Base-by-base conservation (phyloP, 306 rosid species). In the Parietaria judaica region DNA sequence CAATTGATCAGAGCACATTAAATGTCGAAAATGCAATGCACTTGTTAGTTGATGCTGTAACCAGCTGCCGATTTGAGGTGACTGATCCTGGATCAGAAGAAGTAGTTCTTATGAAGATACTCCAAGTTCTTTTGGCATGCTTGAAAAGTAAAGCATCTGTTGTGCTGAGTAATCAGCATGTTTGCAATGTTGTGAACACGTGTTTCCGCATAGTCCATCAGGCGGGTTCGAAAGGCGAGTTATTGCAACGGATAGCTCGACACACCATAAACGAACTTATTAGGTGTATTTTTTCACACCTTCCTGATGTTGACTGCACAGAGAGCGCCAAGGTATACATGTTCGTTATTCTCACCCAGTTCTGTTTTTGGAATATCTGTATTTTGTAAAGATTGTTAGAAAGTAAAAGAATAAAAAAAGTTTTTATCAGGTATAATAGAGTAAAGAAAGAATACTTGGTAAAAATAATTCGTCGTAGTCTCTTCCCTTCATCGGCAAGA, bases 181-280 rank as follows among this genome's bases (percentile, higher is more conserved):
- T 88, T 76, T 94, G 99, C 83, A 84, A 92, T 58, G 84, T 94
- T 68, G 95, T 94, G 69, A 94, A 94, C 79, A 86, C 99, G 35
- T 88, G 97, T 79, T 88, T 80, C 67, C 94, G 99, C 16, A 86
- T 94, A 72, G 97, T 94, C 70, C 97, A 94, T 79, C 99, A 94
- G 81, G 94, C 99, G 14, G 90, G 94, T 67, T 47, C 78, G 57
- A 94, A 94, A 74, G 88, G 99, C 3, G 99, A 94, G 80, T 72
- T 87, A 53, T 79, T 94, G 89, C 99, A 94, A 70, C 85, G 85
- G 71, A 81, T 84, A 68, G 95, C 99, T 71, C 85, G 94, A 62
- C 77, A 88, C 82, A 86, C 99, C 50, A 78, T 94, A 88, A 87
- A 94, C 60, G 99, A 94, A 77, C 88, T 94, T 55, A 79, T 86